phyloP scores from a whole-genome alignment of 306 rosid species.

The Citrullus mucosospermus region DNA sequence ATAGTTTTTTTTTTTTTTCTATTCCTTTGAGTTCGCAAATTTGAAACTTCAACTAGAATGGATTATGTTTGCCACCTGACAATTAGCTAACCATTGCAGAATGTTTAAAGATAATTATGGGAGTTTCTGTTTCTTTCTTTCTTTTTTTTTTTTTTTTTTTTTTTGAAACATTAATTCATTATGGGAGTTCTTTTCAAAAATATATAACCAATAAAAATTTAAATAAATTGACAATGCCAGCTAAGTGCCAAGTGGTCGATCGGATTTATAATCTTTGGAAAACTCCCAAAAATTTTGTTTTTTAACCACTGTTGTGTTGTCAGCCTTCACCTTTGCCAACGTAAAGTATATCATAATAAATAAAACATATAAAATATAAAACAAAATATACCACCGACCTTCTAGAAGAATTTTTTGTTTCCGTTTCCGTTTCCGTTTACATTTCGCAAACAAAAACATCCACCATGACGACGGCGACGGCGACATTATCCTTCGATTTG shows the following conservation, averaged over 20 bases:
- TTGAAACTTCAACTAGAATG: too few relatives aligned
- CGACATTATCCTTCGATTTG: constrained; percentile 9
- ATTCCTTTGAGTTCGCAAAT: too few relatives aligned
- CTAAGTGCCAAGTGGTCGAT: not conserved
- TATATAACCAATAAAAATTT: too few relatives aligned
- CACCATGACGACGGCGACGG: not conserved
- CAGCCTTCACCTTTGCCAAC: not conserved
- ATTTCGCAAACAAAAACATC: not conserved
- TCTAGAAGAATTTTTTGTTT: not conserved
- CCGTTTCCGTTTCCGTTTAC: not conserved
- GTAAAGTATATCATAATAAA: not conserved
- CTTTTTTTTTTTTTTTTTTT: too few relatives aligned
- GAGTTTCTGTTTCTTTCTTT: too few relatives aligned
- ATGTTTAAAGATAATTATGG: too few relatives aligned
- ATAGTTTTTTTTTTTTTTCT: too few relatives aligned
- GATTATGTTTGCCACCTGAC: too few relatives aligned
- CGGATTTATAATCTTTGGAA: not conserved
- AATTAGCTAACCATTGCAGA: too few relatives aligned
- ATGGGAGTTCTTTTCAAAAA: too few relatives aligned
- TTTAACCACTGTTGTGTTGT: not conserved
- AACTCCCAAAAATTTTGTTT: not conserved
- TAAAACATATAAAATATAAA: not conserved
- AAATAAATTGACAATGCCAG: not conserved
- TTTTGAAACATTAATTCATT: too few relatives aligned
- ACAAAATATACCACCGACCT: not conserved